Evolutionary conservation across 768 basidiomycete species (phyloP), one percentile per base, ranked within the genome.

Genomic region (Phaeotremella skinneri): DNA sequence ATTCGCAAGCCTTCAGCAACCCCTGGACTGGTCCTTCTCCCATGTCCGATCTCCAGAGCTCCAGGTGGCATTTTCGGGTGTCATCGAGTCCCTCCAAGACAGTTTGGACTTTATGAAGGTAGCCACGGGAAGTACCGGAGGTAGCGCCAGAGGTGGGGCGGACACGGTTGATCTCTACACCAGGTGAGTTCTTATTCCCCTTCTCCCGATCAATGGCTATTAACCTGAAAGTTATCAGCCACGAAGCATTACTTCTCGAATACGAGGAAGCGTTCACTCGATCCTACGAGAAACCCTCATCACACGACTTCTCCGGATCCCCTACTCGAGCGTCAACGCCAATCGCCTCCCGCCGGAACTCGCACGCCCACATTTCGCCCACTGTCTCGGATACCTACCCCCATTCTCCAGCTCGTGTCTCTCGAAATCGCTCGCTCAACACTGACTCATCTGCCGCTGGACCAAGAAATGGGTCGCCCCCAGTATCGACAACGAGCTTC

Each of bases 121-220:
- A 0, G 89, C 97, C 55, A 94, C 92, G 2, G 83, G 85, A 1
- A 77, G 67, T 6, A 69, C 80, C 0, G 77, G 84, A 1, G 91
- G 88, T 70, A 88, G 87, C 68, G 82, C 80, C 25, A 86, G 91
- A 21, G 88, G 89, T 1, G 83, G 83, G 2, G 80, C 84, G 16
- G 89, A 89, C 25, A 91, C 90, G 70, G 91, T 93, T 0, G 93
- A 97, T 73, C 86, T 97, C 65, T 97, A 90, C 79, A 92, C 90
- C 2, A 91, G 89, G 91, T 85, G 58, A 30, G 81, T 64, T 4
- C 37, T n/a, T 14, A 26, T 17, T 5, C 23, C 23, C 17, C 34
- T 37, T 37, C 34, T 37, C 34, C 34, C 34, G 7, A 37, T 37
- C 34, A 17, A 37, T 7, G 17, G 7, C 34, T 7, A 17, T 17